Percentiles rank a stretch among this genome's conserved stretches.
Evolutionary conservation across 2,329 filamentous ascomycete genomes (phyloP).

Genomic region (Cadophora malorum): DNA sequence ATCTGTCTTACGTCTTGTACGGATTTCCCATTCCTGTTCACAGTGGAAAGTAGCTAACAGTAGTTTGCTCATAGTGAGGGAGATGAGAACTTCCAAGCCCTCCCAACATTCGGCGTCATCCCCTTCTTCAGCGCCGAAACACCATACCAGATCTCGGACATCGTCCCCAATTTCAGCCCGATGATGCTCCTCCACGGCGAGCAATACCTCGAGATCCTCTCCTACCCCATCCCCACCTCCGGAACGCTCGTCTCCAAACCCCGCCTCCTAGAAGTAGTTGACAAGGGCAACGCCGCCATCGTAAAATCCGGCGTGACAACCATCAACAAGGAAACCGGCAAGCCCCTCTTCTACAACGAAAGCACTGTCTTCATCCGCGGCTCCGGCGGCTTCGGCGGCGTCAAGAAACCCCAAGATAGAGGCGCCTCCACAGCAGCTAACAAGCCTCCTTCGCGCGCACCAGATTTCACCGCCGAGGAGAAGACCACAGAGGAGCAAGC

Average conservation of each 20-base stretch:
- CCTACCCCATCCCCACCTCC: conserved; percentile 88
- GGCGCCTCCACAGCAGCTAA: conserved; percentile 83
- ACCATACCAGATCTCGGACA: conserved; percentile 79
- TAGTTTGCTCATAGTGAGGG: conserved; percentile 62
- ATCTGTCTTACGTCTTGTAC: conserved; percentile 83
- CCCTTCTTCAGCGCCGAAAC: conserved; percentile 87
- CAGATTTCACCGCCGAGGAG: conserved; percentile 85
- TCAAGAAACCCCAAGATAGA: conserved; percentile 76
- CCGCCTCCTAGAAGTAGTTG: conserved; percentile 89
- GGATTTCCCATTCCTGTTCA: conserved; percentile 33
- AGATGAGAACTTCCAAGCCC: conserved; percentile 87
- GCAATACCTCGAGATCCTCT: conserved; percentile 94
- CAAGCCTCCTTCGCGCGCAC: conserved; percentile 74
- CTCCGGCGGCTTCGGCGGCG: conserved; percentile 87
- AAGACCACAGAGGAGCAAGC: conserved; percentile 90
- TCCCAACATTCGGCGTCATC: conserved; percentile 95
- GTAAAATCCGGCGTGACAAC: conserved; percentile 83
- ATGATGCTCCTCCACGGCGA: conserved; percentile 99
- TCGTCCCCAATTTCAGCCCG: conserved; percentile 94
- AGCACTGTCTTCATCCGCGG: conserved; percentile 91
- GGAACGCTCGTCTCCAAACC: conserved; percentile 77
- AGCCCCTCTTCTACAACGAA: conserved; percentile 97
- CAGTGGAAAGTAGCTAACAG: not conserved
- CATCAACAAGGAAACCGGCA: conserved; percentile 81
- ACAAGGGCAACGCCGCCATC: conserved; percentile 91